These are phyloP conservation scores for Allantophomopsis lycopodina DNA, from an alignment of 2,329 filamentous ascomycete genomes.

Conservation along the genomic window DNA sequence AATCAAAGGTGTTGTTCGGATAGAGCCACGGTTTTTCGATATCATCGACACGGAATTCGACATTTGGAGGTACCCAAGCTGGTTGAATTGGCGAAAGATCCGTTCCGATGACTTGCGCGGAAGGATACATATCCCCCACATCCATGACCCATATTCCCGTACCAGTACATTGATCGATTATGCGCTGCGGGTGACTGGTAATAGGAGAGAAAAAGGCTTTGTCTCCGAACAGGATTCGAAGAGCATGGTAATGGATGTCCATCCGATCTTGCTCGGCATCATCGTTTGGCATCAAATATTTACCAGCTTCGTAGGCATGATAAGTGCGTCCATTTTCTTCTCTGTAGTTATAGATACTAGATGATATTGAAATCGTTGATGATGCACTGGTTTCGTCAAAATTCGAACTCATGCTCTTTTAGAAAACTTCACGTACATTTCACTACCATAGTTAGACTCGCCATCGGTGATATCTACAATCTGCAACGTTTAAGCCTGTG, in stretches of 20 bases:
- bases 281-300: slow-evolving; percentile 1
- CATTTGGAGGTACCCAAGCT: neutral
- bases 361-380: slow-evolving; percentile 9
- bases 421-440: no score
- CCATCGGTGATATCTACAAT: no score
- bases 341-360: slow-evolving; percentile 22
- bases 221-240: slow-evolving; percentile 2
- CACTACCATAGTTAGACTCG: no score
- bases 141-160: slow-evolving; percentile 25
- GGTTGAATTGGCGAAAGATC: slow-evolving; percentile 1
- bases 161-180: slow-evolving; percentile 25
- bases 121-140: slow-evolving; percentile 7
- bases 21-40: neutral
- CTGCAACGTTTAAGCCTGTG: no score
- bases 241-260: slow-evolving; percentile 4
- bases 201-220: slow-evolving; percentile 6
- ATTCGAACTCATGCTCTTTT: no score
- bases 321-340: slow-evolving; percentile 25
- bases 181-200: slow-evolving; percentile 9
- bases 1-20: neutral
- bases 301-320: slow-evolving; percentile 16
- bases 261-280: neutral
- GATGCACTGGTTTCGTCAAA: neutral
- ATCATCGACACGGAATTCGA: neutral
- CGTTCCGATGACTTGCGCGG: neutral